Percentiles rank a stretch among this genome's conserved stretches.
Evolutionary conservation across 441 rosid genomes (phyloP).

Genomic region (Corymbia citriodora): DNA sequence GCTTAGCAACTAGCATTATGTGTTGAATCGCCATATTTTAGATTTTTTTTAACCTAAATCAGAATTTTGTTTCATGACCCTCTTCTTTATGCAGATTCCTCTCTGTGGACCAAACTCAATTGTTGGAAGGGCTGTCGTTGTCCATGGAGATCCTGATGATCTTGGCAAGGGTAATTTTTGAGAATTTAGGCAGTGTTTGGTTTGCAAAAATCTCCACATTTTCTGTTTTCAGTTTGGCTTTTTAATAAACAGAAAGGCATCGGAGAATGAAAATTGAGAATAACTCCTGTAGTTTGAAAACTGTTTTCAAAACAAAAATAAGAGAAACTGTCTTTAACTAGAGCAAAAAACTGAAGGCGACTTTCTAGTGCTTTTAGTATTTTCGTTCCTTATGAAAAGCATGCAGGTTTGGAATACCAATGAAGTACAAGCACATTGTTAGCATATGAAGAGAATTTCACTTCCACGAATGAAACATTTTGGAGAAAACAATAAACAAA

Average conservation of each 20-base stretch:
- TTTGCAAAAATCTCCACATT: background rate
- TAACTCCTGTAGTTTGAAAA: background rate
- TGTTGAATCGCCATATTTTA: background rate
- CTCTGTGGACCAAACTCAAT: constrained; percentile 6
- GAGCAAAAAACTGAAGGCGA: background rate
- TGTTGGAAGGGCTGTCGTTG: constrained; percentile 10
- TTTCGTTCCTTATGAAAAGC: background rate
- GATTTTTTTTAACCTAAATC: background rate
- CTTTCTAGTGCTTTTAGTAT: background rate
- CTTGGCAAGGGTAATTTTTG: constrained; percentile 11
- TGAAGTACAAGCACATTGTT: background rate
- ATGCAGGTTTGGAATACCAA: background rate
- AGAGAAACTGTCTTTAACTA: background rate
- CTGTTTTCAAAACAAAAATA: background rate
- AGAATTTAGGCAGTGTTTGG: background rate
- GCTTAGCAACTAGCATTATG: background rate
- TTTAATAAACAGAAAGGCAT: background rate
- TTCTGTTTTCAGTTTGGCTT: background rate
- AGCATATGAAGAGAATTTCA: background rate
- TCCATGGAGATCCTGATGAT: constrained; percentile 10
- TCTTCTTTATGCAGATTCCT: background rate
- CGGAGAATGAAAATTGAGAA: background rate
- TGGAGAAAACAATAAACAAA: background rate
- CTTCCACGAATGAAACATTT: background rate
- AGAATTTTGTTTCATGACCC: background rate